Percentiles rank a stretch among this genome's conserved stretches.
Evolutionary conservation across 2,329 filamentous ascomycete species (phyloP).

Genomic region (Alternaria sp.): DNA sequence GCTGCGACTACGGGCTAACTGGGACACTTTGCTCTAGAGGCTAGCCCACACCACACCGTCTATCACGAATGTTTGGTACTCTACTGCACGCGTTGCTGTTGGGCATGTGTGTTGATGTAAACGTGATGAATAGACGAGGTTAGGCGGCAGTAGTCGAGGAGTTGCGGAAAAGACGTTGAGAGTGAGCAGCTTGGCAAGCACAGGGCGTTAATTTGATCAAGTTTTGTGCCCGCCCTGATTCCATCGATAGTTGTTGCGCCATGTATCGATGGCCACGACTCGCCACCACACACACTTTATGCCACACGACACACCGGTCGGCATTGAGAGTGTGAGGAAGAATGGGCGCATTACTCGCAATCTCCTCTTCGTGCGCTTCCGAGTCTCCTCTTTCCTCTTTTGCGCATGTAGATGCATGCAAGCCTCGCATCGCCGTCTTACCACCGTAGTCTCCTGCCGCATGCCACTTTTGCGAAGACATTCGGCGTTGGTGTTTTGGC

Average conservation of each 20-base stretch:
- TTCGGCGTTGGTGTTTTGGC: conserved; percentile 10
- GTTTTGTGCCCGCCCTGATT: neutral
- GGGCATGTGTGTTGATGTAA: conserved; percentile 12
- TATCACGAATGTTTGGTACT: conserved; percentile 21
- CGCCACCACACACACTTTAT: conserved; percentile 10
- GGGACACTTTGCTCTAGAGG: neutral
- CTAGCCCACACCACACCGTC: conserved; percentile 10
- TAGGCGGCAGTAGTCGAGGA: neutral
- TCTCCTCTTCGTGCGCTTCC: neutral
- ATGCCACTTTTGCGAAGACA: conserved; percentile 3
- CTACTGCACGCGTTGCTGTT: conserved; percentile 15
- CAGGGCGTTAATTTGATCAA: neutral
- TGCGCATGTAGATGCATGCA: conserved; percentile 8
- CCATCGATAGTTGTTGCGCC: conserved; percentile 12
- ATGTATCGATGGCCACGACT: conserved; percentile 20
- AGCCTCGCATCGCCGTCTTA: conserved; percentile 3
- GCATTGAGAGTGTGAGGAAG: neutral
- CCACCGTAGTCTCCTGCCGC: conserved; percentile 5
- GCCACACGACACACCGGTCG: conserved; percentile 7
- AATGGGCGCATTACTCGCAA: conserved; percentile 16
- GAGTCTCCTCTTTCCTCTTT: conserved; percentile 1
- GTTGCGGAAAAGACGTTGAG: conserved; percentile 1
- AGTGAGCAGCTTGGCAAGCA: conserved; percentile 8
- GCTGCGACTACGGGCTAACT: conserved; percentile 7
- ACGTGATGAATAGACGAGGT: conserved; percentile 3